Evolutionary conservation across 306 rosid genomes (phyloP).

Genomic region (Quercus bicolor): DNA sequence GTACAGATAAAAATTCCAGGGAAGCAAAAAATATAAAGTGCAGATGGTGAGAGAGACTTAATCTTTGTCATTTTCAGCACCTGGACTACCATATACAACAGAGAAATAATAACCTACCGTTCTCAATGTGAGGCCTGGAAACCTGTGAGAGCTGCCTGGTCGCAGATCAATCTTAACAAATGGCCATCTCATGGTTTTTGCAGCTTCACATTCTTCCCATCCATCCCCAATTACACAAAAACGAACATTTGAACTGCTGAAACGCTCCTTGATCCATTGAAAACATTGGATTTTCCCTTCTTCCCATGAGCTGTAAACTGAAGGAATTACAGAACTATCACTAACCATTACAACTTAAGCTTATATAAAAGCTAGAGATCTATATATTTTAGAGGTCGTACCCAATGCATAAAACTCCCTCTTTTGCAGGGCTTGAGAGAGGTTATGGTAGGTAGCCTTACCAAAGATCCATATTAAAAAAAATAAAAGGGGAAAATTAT

Average conservation of each 20-base stretch:
- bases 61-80: slow-evolving; percentile 45
- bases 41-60: slow-evolving; percentile 16
- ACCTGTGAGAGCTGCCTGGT: slow-evolving; percentile 73
- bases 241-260: slow-evolving; percentile 57
- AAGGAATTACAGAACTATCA: slow-evolving; percentile 10
- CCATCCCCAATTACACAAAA: slow-evolving; percentile 91
- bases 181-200: slow-evolving; percentile 80
- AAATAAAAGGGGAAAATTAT: not conserved
- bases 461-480: too few relatives aligned
- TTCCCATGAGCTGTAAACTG: slow-evolving; percentile 94
- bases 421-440: too few relatives aligned
- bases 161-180: slow-evolving; percentile 67
- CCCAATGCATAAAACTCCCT: too few relatives aligned
- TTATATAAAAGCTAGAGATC: not conserved
- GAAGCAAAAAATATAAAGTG: slow-evolving; percentile 15
- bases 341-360: slow-evolving; percentile 2
- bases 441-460: not conserved
- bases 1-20: slow-evolving; percentile 20
- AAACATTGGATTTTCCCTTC: slow-evolving; percentile 81
- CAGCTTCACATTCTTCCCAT: slow-evolving; percentile 93
- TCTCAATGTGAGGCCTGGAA: slow-evolving; percentile 83
- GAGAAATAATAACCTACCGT: slow-evolving; percentile 65
- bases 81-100: slow-evolving; percentile 63
- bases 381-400: not conserved
- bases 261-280: slow-evolving; percentile 74